Evolutionary conservation across 768 basidiomycete species (phyloP).

Genomic region (Polyporus arcularius): DNA sequence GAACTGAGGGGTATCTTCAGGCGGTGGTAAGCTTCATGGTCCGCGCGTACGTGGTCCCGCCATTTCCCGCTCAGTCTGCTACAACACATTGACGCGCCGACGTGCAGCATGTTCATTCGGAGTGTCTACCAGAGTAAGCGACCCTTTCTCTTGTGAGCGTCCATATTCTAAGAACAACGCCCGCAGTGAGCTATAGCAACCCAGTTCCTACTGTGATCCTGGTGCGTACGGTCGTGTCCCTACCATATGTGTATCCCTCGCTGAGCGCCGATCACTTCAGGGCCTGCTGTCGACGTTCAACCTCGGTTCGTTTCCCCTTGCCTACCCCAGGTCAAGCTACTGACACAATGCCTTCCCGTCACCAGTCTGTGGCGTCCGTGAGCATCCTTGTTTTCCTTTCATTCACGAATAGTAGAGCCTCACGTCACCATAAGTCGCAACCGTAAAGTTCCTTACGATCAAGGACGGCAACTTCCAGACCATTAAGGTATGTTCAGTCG

Average conservation of each 20-base stretch:
- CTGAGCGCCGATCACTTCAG: slow-evolving; percentile 24
- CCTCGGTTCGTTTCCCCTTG: slow-evolving; percentile 38
- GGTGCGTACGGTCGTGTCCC: slow-evolving; percentile 16
- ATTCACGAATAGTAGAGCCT: not conserved
- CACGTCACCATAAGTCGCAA: not conserved
- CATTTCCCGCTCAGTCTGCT: not conserved
- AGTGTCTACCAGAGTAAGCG: slow-evolving; percentile 52
- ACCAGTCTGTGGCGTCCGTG: slow-evolving; percentile 33
- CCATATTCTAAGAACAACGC: too few species aligned
- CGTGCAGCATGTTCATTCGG: slow-evolving; percentile 46
- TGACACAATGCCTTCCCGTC: slow-evolving; percentile 27
- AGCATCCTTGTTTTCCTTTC: not conserved
- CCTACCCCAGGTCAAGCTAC: not conserved
- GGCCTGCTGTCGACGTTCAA: slow-evolving; percentile 44
- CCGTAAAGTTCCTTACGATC: not conserved
- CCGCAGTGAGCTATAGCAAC: slow-evolving; percentile 34
- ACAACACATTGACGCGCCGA: not conserved
- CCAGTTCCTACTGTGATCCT: too few species aligned
- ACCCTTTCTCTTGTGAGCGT: not conserved
- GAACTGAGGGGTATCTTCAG: not conserved
- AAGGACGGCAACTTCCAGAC: slow-evolving; percentile 37
- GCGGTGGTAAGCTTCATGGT: slow-evolving; percentile 13
- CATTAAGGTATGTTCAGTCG: not conserved
- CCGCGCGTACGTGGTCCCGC: not conserved
- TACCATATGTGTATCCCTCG: not conserved